Evolutionary conservation across 2,329 filamentous ascomycete genomes (phyloP).

Genomic region (Cercospora sp.): DNA sequence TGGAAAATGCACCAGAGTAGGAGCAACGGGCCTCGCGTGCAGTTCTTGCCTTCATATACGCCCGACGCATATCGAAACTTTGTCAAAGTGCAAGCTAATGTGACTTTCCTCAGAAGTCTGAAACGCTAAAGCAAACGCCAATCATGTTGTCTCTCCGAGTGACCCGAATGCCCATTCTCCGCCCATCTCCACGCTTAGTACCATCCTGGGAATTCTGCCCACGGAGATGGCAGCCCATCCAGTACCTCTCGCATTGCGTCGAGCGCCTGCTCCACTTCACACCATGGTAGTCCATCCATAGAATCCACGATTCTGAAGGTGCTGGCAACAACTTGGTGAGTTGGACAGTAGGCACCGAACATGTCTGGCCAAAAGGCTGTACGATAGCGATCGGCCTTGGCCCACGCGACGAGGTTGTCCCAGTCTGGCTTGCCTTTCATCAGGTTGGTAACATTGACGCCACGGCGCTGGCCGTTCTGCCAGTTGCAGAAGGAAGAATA

Average conservation of each 20-base stretch:
- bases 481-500: background rate
- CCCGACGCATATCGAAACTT: background rate
- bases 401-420: conserved; percentile 16
- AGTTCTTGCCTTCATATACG: background rate
- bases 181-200: background rate
- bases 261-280: background rate
- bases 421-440: conserved; percentile 11
- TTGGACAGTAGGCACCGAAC: background rate
- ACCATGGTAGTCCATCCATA: background rate
- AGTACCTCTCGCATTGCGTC: background rate
- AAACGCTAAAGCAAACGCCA: background rate
- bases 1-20: background rate
- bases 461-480: background rate
- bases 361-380: conserved; percentile 2
- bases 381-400: conserved; percentile 1
- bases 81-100: background rate
- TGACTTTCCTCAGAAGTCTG: background rate
- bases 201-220: background rate
- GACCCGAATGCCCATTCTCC: background rate
- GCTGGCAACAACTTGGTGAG: background rate
- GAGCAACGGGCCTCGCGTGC: background rate
- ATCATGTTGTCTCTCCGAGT: background rate
- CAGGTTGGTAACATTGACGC: conserved; percentile 2
- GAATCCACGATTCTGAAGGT: background rate
- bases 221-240: background rate